Conservation (phyloP, 2,329 filamentous ascomycete genomes). For the Plenodomus lindquistii region DNA sequence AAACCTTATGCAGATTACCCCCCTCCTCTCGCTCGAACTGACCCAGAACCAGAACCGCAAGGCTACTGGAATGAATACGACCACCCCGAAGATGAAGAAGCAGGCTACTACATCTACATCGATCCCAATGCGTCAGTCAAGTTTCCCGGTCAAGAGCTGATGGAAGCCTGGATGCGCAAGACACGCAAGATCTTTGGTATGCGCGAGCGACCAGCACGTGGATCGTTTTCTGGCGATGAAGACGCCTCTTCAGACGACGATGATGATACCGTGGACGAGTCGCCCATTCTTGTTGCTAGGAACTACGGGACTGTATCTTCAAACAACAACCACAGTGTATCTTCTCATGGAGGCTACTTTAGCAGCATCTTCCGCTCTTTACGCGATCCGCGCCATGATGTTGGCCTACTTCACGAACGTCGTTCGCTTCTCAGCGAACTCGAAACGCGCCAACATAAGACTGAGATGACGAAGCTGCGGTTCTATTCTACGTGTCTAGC, state of each 20-base stretch:
- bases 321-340: neutral
- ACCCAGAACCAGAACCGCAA: constrained; percentile 28
- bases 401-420: constrained; percentile 53
- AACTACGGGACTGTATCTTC: constrained; percentile 53
- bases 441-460: constrained; percentile 34
- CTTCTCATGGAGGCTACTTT: constrained; percentile 30
- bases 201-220: constrained; percentile 22
- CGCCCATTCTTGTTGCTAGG: constrained; percentile 32
- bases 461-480: constrained; percentile 40
- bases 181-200: constrained; percentile 31
- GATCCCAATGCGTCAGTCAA: constrained; percentile 65
- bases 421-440: constrained; percentile 50
- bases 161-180: constrained; percentile 50
- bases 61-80: constrained; percentile 88
- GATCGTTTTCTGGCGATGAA: constrained; percentile 40
- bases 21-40: constrained; percentile 20
- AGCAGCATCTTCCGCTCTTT: constrained; percentile 35
- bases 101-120: constrained; percentile 73
- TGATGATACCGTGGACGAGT: constrained; percentile 55
- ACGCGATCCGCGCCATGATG: constrained; percentile 37
- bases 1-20: constrained; percentile 34
- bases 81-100: constrained; percentile 67
- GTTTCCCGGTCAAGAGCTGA: constrained; percentile 66
- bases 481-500: constrained; percentile 57
- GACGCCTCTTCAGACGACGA: constrained; percentile 56